A percentile compares a stretch with the other conserved stretches of the same genome.
These are phyloP conservation scores for Taphrina populina DNA, from an alignment of 1,139 yeast species.

Conservation along the genomic window DNA sequence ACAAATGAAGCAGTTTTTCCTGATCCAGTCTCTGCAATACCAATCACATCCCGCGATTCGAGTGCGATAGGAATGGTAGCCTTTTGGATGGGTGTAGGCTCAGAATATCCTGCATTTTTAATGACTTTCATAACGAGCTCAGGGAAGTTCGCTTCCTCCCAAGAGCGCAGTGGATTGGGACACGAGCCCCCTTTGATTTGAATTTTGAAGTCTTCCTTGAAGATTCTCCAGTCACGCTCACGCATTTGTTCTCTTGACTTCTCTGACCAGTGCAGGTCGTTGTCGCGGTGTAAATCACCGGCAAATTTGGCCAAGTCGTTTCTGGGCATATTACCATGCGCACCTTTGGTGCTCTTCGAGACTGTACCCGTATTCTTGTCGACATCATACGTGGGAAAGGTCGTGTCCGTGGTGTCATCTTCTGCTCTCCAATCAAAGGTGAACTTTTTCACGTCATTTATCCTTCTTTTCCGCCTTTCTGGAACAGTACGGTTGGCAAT, in stretches of 20 bases:
- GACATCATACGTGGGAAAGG: constrained; percentile 52
- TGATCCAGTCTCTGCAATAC: constrained; percentile 95
- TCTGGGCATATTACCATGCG: too few relatives aligned
- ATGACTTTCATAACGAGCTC: constrained; percentile 49
- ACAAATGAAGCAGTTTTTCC: constrained; percentile 88
- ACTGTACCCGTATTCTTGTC: too few relatives aligned
- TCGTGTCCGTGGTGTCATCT: constrained; percentile 61
- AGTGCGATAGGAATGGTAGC: constrained; percentile 79
- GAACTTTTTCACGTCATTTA: constrained; percentile 48
- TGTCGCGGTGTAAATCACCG: too few relatives aligned
- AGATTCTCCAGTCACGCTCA: constrained; percentile 82
- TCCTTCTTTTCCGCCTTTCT: constrained; percentile 37
- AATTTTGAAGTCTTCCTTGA: constrained; percentile 75
- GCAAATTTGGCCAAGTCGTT: too few relatives aligned
- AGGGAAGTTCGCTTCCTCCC: constrained; percentile 66
- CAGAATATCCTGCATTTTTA: constrained; percentile 51
- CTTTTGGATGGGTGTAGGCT: constrained; percentile 87
- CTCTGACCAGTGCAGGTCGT: constrained; percentile 76
- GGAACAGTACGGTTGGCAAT: too few relatives aligned
- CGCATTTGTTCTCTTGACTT: constrained; percentile 68
- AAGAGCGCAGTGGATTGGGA: constrained; percentile 65
- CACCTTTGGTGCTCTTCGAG: too few relatives aligned
- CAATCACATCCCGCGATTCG: constrained; percentile 64
- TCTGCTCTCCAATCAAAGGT: constrained; percentile 67
- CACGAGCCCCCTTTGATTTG: constrained; percentile 53